Evolutionary conservation across 1,284 basidiomycete species (phyloP), one percentile per base, ranked within the genome.

Genomic region (Fistulinella staudtii): DNA sequence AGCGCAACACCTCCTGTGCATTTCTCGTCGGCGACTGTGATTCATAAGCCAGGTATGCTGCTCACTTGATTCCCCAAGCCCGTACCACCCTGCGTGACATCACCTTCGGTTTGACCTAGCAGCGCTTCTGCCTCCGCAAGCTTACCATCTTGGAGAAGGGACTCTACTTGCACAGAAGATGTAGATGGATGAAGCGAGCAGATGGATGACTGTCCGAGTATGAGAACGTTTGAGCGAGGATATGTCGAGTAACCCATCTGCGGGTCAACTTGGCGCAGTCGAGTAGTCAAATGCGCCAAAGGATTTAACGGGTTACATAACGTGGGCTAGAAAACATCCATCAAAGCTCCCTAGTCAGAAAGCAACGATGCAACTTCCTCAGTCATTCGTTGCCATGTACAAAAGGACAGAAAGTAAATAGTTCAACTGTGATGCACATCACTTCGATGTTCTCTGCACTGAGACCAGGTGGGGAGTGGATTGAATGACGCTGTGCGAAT

Each of bases 171-270:
- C 1, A 83, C 80, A 42, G 85, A 79, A 34, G 86, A 69, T 1
- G 85, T 87, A 8, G 84, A 77, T 0, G 82, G 82, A 14, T 86
- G 73, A 11, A 92, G 73, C 1, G 85, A 80, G 41, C 82, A 74
- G 10, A 91, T 61, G 7, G 76, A 77, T 54, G 79, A 79, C 24
- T 70, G 60, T 5, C 80, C 80, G 17, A 86, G 69, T 7, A 90
- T 67, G 21, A 92, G 73, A 17, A 85, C 68, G 31, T 70, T 73
- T 13, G 84, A 83, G 43, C 77, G 77, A 48, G 79, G 77, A 68
- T 80, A 78, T 27, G 69, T 68, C 14, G 64, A 37, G 31, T 42
- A 51, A 11, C 42, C 41, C 64, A 65, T 64, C 47, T 3, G n/a
- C n/a, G 17, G 24, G 11, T 7, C 11, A 11, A 25, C 11, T 25